These are phyloP conservation scores for Lactifluus pinguis DNA, from an alignment of 768 basidiomycete species.

Conservation along the genomic window DNA sequence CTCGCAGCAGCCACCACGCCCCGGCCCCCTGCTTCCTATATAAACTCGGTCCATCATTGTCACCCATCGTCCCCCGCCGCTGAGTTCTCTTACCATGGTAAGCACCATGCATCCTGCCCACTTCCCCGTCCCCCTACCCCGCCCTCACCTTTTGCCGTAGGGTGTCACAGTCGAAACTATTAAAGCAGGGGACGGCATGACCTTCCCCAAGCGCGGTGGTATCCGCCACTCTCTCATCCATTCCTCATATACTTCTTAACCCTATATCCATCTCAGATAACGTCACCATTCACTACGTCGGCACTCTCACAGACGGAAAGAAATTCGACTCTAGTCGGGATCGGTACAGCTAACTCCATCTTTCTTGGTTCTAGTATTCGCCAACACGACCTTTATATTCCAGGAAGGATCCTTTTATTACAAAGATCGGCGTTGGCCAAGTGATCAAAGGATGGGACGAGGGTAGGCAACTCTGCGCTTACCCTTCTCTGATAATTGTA, in stretches of 20 bases:
- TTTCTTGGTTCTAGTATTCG: constrained; percentile 14
- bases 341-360: constrained; percentile 39
- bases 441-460: constrained; percentile 92
- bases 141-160: constrained; percentile 28
- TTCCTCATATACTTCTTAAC: background rate
- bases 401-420: constrained; percentile 54
- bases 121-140: background rate
- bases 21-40: constrained; percentile 16
- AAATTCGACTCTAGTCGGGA: constrained; percentile 72
- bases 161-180: constrained; percentile 61
- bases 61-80: background rate
- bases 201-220: constrained; percentile 67
- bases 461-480: constrained; percentile 36
- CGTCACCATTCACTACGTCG: constrained; percentile 74
- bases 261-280: constrained; percentile 35
- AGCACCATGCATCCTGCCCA: background rate
- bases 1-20: constrained; percentile 10
- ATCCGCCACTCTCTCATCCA: constrained; percentile 21
- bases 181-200: constrained; percentile 49
- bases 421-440: constrained; percentile 67
- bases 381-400: background rate
- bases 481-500: background rate
- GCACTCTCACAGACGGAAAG: constrained; percentile 52
- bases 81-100: constrained; percentile 10
- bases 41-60: constrained; percentile 15